Percentiles rank a stretch among this genome's conserved stretches.
Conservation (phyloP, 345 rosid species). For the Aquilaria sinensis region DNA sequence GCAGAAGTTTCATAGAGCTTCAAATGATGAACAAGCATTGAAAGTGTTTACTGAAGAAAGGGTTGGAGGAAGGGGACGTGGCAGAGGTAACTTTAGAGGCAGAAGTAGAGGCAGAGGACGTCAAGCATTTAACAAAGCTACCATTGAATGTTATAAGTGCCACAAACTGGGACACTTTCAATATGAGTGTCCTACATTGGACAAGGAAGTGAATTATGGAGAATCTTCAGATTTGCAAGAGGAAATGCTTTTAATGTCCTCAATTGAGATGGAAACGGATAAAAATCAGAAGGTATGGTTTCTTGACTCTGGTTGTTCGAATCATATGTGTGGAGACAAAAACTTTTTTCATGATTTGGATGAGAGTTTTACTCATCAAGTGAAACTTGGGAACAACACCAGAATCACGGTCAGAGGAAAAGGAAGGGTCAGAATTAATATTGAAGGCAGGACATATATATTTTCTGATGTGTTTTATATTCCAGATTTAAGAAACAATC, state of each 20-base stretch:
- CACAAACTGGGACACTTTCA: neutral
- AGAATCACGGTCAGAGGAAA: neutral
- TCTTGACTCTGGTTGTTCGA: neutral
- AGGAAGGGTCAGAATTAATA: neutral
- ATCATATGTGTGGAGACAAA: neutral
- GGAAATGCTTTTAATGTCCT: neutral
- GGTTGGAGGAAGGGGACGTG: neutral
- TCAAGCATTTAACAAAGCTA: no score
- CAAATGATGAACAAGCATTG: constrained; percentile 3
- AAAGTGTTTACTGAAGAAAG: neutral
- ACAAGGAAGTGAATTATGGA: no score
- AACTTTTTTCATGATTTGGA: neutral
- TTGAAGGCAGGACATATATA: neutral
- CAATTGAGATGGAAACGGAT: no score
- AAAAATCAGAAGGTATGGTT: neutral
- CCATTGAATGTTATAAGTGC: no score
- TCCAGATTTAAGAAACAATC: no score
- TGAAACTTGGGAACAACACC: no score
- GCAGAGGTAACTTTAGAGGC: no score
- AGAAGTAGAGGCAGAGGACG: neutral
- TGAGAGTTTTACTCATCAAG: neutral
- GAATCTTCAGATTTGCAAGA: neutral
- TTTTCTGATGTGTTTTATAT: no score
- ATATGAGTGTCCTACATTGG: no score
- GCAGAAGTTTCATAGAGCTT: neutral